These are phyloP conservation scores for Clavariopsis aquatica DNA, from an alignment of 495 filamentous ascomycete genomes.

Conservation along the genomic window DNA sequence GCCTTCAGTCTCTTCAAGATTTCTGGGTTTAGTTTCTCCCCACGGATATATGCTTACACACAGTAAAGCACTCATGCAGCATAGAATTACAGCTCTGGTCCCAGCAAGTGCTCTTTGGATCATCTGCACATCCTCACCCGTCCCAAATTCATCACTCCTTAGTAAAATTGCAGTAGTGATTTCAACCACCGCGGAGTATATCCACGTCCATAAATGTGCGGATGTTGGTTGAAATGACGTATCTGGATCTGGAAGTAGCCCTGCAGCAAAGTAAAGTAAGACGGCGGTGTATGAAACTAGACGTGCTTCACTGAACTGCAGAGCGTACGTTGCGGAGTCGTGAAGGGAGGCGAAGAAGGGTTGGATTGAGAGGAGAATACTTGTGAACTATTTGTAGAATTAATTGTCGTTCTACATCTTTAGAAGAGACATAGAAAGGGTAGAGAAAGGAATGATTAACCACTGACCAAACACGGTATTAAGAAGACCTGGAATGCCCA, in stretches of 20 bases:
- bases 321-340: background rate
- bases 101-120: background rate
- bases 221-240: background rate
- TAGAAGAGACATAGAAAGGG: background rate
- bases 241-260: conserved; percentile 16
- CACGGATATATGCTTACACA: background rate
- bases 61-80: conserved; percentile 1
- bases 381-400: background rate
- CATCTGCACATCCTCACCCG: background rate
- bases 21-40: background rate
- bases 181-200: conserved; percentile 1
- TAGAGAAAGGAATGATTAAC: background rate
- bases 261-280: conserved; percentile 10
- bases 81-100: background rate
- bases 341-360: background rate
- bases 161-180: background rate
- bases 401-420: too few species aligned
- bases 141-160: background rate
- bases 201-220: conserved; percentile 6
- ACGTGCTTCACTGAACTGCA: background rate
- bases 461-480: background rate
- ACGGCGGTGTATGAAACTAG: background rate
- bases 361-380: background rate
- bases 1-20: background rate
- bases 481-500: background rate